These are phyloP conservation scores for Astraeus odoratus DNA, from an alignment of 768 basidiomycete genomes.

Conservation along the genomic window DNA sequence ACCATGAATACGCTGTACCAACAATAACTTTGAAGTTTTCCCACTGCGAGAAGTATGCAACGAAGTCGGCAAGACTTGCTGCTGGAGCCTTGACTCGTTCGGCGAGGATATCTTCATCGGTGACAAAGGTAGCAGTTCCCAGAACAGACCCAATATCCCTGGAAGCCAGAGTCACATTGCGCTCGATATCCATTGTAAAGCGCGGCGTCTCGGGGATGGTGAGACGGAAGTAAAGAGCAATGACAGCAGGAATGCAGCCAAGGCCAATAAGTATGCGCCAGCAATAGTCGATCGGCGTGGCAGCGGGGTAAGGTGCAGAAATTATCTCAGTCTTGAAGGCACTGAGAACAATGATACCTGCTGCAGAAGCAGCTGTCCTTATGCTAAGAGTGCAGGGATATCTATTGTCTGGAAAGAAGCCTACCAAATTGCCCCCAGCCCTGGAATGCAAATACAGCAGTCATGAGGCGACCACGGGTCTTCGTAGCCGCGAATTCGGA, in stretches of 20 bases:
- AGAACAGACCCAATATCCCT: slow-evolving; percentile 69
- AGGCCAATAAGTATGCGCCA: slow-evolving; percentile 90
- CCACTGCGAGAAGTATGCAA: slow-evolving; percentile 60
- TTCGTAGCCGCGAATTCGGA: slow-evolving; percentile 81
- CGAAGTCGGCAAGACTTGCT: slow-evolving; percentile 65
- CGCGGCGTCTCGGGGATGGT: slow-evolving; percentile 92
- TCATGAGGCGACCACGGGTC: slow-evolving; percentile 81
- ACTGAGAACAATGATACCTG: slow-evolving; percentile 54
- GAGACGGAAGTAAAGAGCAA: slow-evolving; percentile 88
- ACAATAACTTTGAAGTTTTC: slow-evolving; percentile 74
- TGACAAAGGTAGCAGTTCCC: slow-evolving; percentile 36
- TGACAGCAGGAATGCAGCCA: slow-evolving; percentile 71
- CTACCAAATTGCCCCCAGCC: slow-evolving; percentile 82
- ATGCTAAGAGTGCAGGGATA: neutral
- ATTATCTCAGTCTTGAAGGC: slow-evolving; percentile 64
- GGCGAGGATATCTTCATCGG: slow-evolving; percentile 50
- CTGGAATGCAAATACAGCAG: slow-evolving; percentile 78
- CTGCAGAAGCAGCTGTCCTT: slow-evolving; percentile 52
- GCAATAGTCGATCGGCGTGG: slow-evolving; percentile 57
- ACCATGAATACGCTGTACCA: slow-evolving; percentile 81
- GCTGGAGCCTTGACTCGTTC: slow-evolving; percentile 64
- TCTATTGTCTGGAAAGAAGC: slow-evolving; percentile 12
- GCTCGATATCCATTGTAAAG: slow-evolving; percentile 87
- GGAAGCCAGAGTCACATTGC: slow-evolving; percentile 68
- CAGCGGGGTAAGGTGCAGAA: slow-evolving; percentile 30